phyloP scores from a whole-genome alignment of 192 early-diverging fungal species.

The Coemansia sp. region DNA sequence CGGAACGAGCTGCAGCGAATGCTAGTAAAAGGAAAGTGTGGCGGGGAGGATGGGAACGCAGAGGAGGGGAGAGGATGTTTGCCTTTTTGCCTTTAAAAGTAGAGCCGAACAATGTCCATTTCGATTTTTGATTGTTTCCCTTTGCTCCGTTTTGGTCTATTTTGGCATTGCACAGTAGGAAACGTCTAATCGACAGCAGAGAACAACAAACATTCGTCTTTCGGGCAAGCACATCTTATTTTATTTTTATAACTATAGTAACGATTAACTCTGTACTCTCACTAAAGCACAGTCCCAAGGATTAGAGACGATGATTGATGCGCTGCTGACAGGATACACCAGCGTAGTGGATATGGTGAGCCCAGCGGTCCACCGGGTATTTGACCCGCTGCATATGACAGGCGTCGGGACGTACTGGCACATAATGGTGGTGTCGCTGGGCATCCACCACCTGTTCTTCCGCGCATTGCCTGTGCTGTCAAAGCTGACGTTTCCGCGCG shows the following conservation, averaged over 20 bases:
- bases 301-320: not conserved
- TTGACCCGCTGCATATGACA: conserved; percentile 35
- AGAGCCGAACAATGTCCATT: not conserved
- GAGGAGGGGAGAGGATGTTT: not conserved
- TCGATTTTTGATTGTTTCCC: not conserved
- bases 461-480: conserved; percentile 10
- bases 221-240: not conserved
- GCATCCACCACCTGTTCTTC: conserved; percentile 3
- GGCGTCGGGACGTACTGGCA: conserved; percentile 40
- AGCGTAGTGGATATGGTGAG: not conserved
- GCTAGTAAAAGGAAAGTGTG: not conserved
- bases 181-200: not conserved
- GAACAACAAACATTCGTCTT: not conserved
- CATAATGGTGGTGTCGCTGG: conserved; percentile 16
- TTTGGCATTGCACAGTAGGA: not conserved
- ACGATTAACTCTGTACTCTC: not conserved
- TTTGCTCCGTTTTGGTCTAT: not conserved
- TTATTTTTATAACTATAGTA: not conserved
- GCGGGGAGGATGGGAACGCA: not conserved
- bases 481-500: conserved; percentile 10
- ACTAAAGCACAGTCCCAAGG: not conserved
- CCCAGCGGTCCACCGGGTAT: conserved; percentile 18
- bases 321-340: not conserved
- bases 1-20: not conserved
- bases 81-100: not conserved